Conservation (phyloP, 257 asterid genomes). For the Capsicum pubescens region DNA sequence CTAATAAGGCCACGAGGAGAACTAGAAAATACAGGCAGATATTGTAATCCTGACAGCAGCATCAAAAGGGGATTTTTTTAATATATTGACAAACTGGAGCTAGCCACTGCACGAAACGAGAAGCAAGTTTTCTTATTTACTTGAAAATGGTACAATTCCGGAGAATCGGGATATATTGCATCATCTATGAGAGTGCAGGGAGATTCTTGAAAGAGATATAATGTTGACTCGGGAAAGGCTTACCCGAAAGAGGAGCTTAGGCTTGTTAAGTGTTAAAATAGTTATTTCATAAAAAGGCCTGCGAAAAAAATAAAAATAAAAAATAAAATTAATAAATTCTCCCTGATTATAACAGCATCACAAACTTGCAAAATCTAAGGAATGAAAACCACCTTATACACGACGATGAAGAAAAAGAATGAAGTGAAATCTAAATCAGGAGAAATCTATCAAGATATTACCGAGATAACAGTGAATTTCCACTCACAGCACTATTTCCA, state of each 20-base stretch:
- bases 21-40: background rate
- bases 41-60: background rate
- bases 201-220: background rate
- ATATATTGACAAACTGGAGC: background rate
- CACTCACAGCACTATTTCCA: slow-evolving; percentile 58
- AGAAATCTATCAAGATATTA: slow-evolving; percentile 74
- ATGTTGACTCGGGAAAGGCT: background rate
- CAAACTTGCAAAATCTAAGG: background rate
- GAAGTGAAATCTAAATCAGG: slow-evolving; percentile 45
- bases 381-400: slow-evolving; percentile 10
- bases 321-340: background rate
- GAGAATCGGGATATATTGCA: background rate
- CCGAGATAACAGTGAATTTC: slow-evolving; percentile 59
- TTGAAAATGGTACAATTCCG: background rate
- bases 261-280: slow-evolving; percentile 82
- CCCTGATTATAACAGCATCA: background rate
- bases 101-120: background rate
- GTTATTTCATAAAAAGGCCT: slow-evolving; percentile 83
- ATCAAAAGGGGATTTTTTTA: background rate
- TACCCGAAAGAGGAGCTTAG: slow-evolving; percentile 88
- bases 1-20: background rate
- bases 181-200: background rate
- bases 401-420: slow-evolving; percentile 29
- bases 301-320: slow-evolving; percentile 32
- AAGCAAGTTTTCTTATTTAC: background rate